Evolutionary conservation across 495 filamentous ascomycete genomes (phyloP), one percentile per base, ranked within the genome.

Genomic region (Bathelium albidoporum): DNA sequence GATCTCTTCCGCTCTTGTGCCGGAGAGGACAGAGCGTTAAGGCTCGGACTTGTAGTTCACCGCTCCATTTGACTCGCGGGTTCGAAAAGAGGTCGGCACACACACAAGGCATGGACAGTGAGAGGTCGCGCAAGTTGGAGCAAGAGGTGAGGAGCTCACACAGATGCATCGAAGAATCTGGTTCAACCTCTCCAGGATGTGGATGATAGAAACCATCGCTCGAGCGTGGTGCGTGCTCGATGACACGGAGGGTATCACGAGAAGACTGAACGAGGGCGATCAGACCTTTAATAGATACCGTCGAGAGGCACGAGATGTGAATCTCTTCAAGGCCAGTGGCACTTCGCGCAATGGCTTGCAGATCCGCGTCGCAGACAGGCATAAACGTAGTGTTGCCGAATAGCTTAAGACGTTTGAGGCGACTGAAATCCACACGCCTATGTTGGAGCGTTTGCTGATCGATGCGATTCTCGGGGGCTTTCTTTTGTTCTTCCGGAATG

Each of bases 181-280:
- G 59, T 24, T 59, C 52, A 10, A 72, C 69, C 43, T 70, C 71
- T 32, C 73, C 74, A 0, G 73, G 74, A 64, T 76, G 70, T 28
- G 76, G 75, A 63, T 81, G 78, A 63, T 75, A 74, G 69, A 81
- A 81, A 41, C 79, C 80, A 59, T 77, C 76, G 52, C 75, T 71
- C 0, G 78, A 76, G 1, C 80, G 75, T 22, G 81, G 81, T 24
- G 77, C 78, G 64, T 81, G 79, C 64, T 83, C 80, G n/a, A 83
- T 70, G 41, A 81, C 75, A 29, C 76, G 75, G 31, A 83, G 70
- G 1, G 81, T 79, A 2, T 69, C 61, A 12, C 69, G 66, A 1
- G 81, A 82, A 12, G 81, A 73, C 32, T 75, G 72, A 53, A 80
- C 74, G 24, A 83, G 65, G 28, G 81, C 75, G 52, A 80, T 72